These are phyloP conservation scores for Suhomyces coccinellae DNA, from an alignment of 1,139 yeast species.

Conservation along the genomic window DNA sequence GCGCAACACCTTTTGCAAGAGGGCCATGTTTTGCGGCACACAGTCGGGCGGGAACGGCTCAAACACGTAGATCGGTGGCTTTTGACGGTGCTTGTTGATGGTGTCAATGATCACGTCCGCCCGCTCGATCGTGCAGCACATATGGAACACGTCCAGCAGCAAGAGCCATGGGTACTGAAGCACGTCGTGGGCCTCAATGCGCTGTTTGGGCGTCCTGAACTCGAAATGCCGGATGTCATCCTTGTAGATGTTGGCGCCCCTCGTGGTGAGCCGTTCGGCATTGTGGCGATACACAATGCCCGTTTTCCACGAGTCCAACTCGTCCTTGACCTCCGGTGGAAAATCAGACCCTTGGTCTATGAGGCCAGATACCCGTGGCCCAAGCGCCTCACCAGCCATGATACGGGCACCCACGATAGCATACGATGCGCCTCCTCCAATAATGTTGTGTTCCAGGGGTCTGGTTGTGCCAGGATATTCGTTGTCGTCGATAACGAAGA, in stretches of 20 bases:
- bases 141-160: constrained; percentile 56
- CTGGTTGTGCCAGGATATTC: constrained; percentile 49
- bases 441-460: constrained; percentile 50
- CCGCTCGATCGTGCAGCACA: constrained; percentile 72
- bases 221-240: constrained; percentile 54
- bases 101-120: constrained; percentile 47
- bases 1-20: constrained; percentile 43
- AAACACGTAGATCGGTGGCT: constrained; percentile 56
- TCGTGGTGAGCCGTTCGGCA: constrained; percentile 58
- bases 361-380: constrained; percentile 57
- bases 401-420: constrained; percentile 77
- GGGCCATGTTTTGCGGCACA: constrained; percentile 44
- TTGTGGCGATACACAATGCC: constrained; percentile 58
- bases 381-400: constrained; percentile 37
- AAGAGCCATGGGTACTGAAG: constrained; percentile 34
- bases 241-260: constrained; percentile 77
- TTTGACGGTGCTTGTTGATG: constrained; percentile 20
- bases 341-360: constrained; percentile 82
- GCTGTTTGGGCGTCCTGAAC: constrained; percentile 56
- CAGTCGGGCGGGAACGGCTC: constrained; percentile 89
- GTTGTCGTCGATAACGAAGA: constrained; percentile 92
- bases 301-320: constrained; percentile 60
- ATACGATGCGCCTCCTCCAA: constrained; percentile 92
- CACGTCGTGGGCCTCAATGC: constrained; percentile 65
- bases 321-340: constrained; percentile 48